Evolutionary conservation across 164 flowering plant genomes (phyloP).

Genomic region (Kingdonia uniflora): DNA sequence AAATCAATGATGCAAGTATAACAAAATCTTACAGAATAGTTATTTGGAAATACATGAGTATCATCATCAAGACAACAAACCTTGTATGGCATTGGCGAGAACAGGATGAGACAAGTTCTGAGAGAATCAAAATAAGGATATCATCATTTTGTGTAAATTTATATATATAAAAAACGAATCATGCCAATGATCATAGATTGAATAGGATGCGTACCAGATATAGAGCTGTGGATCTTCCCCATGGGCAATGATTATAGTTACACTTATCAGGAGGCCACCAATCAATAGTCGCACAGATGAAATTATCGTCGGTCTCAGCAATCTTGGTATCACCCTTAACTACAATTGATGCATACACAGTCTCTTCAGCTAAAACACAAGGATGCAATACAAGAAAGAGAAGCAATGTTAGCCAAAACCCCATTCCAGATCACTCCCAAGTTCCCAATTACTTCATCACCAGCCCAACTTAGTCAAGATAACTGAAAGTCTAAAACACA

Average conservation of each 20-base stretch:
- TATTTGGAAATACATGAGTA: too few relatives aligned
- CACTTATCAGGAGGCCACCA: conserved; percentile 97
- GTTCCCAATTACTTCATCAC: too few relatives aligned
- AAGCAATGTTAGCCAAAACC: conserved; percentile 19
- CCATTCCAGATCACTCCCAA: conserved; percentile 25
- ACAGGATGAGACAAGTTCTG: conserved; percentile 68
- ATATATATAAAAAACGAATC: too few relatives aligned
- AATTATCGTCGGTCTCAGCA: conserved; percentile 56
- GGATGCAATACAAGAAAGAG: conserved; percentile 30
- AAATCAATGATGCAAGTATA: not conserved
- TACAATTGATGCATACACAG: conserved; percentile 24
- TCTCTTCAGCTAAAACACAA: conserved; percentile 27
- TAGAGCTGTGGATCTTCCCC: conserved; percentile 55
- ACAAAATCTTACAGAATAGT: not conserved
- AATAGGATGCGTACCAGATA: conserved; percentile 48
- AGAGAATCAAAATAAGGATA: conserved; percentile 10
- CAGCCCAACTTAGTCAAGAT: too few relatives aligned
- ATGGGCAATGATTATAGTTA: conserved; percentile 69
- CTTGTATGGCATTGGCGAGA: conserved; percentile 63
- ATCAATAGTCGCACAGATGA: conserved; percentile 87
- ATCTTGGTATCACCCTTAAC: conserved; percentile 30
- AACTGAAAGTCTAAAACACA: too few relatives aligned
- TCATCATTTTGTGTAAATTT: not conserved
- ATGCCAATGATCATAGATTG: too few relatives aligned
- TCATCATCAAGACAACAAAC: conserved; percentile 22